phyloP scores from a whole-genome alignment of 2,329 filamentous ascomycete genomes.

The Arthrobotrys pseudoclavata region DNA sequence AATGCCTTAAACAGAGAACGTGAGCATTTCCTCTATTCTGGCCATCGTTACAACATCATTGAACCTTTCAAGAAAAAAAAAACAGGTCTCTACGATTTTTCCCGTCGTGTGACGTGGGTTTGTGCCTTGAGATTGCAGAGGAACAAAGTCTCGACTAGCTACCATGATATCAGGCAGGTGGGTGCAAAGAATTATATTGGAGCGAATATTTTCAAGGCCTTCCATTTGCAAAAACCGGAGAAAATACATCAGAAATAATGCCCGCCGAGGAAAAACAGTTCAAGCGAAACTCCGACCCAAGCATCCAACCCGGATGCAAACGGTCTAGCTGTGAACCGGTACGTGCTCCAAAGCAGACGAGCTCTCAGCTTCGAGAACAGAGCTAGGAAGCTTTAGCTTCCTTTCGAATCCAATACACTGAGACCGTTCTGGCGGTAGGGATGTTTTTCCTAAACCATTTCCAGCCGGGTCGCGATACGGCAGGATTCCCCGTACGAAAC shows the following conservation, averaged over 20 bases:
- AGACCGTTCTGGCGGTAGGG: conserved; percentile 28
- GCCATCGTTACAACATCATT: background rate
- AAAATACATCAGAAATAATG: conserved; percentile 34
- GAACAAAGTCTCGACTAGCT: conserved; percentile 9
- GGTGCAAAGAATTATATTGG: conserved; percentile 20
- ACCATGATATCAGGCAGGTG: conserved; percentile 53
- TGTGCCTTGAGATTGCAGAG: conserved; percentile 16
- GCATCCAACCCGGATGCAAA: background rate
- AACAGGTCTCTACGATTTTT: background rate
- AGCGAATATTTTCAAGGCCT: conserved; percentile 13
- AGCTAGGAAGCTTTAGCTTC: conserved; percentile 28
- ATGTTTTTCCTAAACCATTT: conserved; percentile 7
- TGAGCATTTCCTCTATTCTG: conserved; percentile 7
- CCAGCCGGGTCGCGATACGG: conserved; percentile 18
- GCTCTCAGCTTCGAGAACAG: conserved; percentile 42
- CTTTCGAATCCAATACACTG: conserved; percentile 13
- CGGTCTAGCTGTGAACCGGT: conserved; percentile 12
- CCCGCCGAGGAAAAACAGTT: conserved; percentile 21
- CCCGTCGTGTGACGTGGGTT: conserved; percentile 25
- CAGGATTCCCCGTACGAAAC: conserved; percentile 56
- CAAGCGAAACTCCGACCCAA: conserved; percentile 1
- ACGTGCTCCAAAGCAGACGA: conserved; percentile 22
- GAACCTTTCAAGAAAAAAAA: background rate
- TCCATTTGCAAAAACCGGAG: conserved; percentile 10
- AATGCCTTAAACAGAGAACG: conserved; percentile 7